A percentile compares a stretch with the other conserved stretches of the same genome.
Evolutionary conservation across 345 rosid species (phyloP).

Genomic region (Acer campestre): DNA sequence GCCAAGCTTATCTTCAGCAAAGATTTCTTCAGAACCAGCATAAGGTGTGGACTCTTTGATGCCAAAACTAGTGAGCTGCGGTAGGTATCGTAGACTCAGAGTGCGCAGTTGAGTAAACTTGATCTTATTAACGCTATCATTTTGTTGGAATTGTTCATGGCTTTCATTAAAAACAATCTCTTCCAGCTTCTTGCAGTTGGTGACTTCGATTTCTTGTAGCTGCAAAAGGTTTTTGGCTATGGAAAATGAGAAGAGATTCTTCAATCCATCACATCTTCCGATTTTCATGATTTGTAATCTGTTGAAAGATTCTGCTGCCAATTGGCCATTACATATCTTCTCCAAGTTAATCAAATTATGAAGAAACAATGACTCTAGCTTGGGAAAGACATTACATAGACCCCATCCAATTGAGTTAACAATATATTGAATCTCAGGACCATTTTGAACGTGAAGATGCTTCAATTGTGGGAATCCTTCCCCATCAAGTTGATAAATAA

Average conservation of each 20-base stretch:
- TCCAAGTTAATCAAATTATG: background rate
- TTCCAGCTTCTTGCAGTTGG: constrained; percentile 16
- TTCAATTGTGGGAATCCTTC: constrained; percentile 27
- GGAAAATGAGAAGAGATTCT: constrained; percentile 21
- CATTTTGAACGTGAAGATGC: constrained; percentile 15
- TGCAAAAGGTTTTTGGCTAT: constrained; percentile 11
- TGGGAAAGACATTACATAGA: background rate
- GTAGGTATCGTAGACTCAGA: constrained; percentile 5
- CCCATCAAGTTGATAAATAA: constrained; percentile 13
- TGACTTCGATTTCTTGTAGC: constrained; percentile 20
- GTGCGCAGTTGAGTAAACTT: background rate
- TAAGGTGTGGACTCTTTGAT: background rate
- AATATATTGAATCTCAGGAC: constrained; percentile 12
- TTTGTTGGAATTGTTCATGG: too few relatives aligned
- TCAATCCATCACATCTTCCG: constrained; percentile 13
- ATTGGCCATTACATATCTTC: constrained; percentile 2
- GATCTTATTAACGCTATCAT: too few relatives aligned
- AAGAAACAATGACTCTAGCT: constrained; percentile 10
- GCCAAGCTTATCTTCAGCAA: background rate
- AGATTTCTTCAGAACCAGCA: background rate
- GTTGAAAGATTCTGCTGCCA: background rate
- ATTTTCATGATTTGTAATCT: constrained; percentile 15
- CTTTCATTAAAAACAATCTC: constrained; percentile 12
- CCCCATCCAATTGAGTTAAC: background rate
- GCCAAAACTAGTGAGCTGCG: constrained; percentile 10